Evolutionary conservation across 306 rosid genomes (phyloP), one percentile per base, ranked within the genome.

Genomic region (Fragaria vesca): DNA sequence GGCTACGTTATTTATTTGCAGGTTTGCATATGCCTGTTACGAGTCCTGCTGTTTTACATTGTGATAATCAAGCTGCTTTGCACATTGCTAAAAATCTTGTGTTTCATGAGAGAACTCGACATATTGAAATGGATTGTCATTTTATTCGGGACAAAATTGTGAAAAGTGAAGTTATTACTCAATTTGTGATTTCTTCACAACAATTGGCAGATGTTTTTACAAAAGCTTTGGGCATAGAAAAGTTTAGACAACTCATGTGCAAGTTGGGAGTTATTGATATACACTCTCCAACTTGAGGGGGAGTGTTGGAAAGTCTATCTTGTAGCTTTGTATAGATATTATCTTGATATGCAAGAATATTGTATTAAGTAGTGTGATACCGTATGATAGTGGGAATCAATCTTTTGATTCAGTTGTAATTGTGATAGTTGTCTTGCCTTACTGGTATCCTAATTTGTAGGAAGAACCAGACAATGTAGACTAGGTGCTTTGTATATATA

Each of bases 31-130:
- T 54, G 26, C 26, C 60, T 50, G 0, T 38, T 36, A 36, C 40
- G 4, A 36, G 40, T 36, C 40, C 6, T 36, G 40, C 6, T 36
- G 6, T 36, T 54, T 51, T 50, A 12, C 34, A 13, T 26, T 48
- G 75, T 72, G 75, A 72, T 52, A 72, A 72, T 32, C 45, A 72
- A 30, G 45, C 32, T 48, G 46, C 63, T 1, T 17, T 72, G 0
- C 30, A 72, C 12, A 72, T 72, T 26, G 24, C 24, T 24, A 24
- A 24, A 24, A 24, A 24, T 24, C 6, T 0, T 36, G 6, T 36
- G 6, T 36, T 26, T 8, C 75, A 72, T 12, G 32, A 72, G 26
- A 20, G 48, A 13, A 28, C 61, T 17, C 18, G 54, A 9, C 75
- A 72, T 18, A 72, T 72, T 1, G 63, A 72, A n/a, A 18, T 30